phyloP scores from a whole-genome alignment of 139 green algal genomes.

The Spirogloea muscicola region DNA sequence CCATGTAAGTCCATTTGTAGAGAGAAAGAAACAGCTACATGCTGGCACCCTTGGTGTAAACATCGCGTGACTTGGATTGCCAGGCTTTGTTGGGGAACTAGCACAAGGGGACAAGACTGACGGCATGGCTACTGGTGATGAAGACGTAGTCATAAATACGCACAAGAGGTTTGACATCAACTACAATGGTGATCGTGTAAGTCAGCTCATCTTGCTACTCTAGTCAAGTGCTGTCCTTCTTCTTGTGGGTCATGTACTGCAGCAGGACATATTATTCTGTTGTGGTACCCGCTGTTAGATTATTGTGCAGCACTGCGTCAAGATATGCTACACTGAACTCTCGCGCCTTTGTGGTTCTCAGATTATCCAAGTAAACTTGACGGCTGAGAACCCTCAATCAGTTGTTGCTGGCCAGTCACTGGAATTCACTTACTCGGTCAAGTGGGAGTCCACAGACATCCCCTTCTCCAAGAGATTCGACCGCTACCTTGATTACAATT shows the following conservation, averaged over 20 bases:
- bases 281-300: too few relatives aligned
- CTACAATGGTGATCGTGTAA: constrained; percentile 85
- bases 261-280: too few relatives aligned
- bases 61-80: too few relatives aligned
- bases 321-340: too few relatives aligned
- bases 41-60: too few relatives aligned
- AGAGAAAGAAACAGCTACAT: too few relatives aligned
- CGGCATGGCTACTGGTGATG: constrained; percentile 13
- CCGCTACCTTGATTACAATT: constrained; percentile 94
- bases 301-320: too few relatives aligned
- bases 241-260: too few relatives aligned
- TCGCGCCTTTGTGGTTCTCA: too few relatives aligned
- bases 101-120: not conserved
- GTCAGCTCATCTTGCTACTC: too few relatives aligned
- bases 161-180: constrained; percentile 89
- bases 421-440: constrained; percentile 84
- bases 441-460: constrained; percentile 69
- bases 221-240: too few relatives aligned
- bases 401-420: constrained; percentile 62
- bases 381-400: constrained; percentile 62
- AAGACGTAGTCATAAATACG: constrained; percentile 81
- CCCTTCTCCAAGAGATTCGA: constrained; percentile 84
- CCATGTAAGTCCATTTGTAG: too few relatives aligned
- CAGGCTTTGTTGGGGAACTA: constrained; percentile 38
- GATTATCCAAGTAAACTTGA: constrained; percentile 98